These are phyloP conservation scores for Flaveria bidentis DNA, from an alignment of 129 eudicot species.

Conservation along the genomic window DNA sequence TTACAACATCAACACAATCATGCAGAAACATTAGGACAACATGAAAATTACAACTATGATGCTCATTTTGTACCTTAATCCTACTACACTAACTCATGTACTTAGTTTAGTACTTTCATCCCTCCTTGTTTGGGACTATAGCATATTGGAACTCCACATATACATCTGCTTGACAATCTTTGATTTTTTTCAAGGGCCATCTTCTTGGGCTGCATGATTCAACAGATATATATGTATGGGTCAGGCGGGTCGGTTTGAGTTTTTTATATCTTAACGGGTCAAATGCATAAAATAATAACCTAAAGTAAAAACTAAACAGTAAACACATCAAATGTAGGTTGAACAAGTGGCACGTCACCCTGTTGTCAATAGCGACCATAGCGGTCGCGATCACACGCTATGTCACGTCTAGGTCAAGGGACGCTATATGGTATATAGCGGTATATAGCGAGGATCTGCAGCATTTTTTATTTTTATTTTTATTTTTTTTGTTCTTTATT, in stretches of 20 bases:
- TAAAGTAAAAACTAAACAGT: background rate
- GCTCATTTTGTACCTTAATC: slow-evolving; percentile 21
- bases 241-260: background rate
- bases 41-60: slow-evolving; percentile 27
- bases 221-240: background rate
- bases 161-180: slow-evolving; percentile 12
- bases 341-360: background rate
- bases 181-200: slow-evolving; percentile 41
- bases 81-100: slow-evolving; percentile 32
- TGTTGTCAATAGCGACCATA: too few species aligned
- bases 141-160: slow-evolving; percentile 28
- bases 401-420: too few species aligned
- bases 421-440: too few species aligned
- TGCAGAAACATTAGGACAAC: slow-evolving; percentile 16
- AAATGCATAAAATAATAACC: background rate
- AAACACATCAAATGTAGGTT: background rate
- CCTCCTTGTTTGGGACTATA: slow-evolving; percentile 21
- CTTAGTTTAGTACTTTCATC: slow-evolving; percentile 22
- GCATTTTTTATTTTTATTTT: too few species aligned
- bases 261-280: background rate
- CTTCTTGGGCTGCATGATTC: slow-evolving; percentile 69
- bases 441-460: too few species aligned
- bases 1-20: slow-evolving; percentile 29
- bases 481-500: too few species aligned
- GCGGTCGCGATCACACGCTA: too few species aligned